Conservation (phyloP, 148 eudicot genomes). For the Salicornia ramosissima region DNA sequence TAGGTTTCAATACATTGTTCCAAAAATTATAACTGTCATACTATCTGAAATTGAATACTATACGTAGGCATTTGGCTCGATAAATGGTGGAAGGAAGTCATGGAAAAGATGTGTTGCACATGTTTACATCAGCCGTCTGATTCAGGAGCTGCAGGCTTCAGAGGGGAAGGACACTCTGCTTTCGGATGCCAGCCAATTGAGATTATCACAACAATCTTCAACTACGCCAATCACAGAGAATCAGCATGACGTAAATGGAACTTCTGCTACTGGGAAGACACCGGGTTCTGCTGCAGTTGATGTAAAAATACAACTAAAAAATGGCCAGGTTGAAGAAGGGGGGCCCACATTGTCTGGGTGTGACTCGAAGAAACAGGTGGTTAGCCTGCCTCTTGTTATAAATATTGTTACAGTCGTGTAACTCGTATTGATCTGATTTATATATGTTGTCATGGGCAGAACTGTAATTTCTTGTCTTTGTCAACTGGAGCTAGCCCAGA, state of each 20-base stretch:
- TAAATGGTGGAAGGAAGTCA: constrained; percentile 25
- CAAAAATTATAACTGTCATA: not conserved
- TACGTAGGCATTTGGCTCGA: constrained; percentile 33
- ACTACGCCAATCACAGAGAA: constrained; percentile 10
- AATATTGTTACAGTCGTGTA: not conserved
- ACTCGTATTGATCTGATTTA: constrained; percentile 12
- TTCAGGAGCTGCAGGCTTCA: constrained; percentile 44
- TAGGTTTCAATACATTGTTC: not conserved
- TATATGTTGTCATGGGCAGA: constrained; percentile 33
- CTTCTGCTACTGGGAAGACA: constrained; percentile 15
- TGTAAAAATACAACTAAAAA: constrained; percentile 28
- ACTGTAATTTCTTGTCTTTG: constrained; percentile 46
- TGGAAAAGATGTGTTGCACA: constrained; percentile 66
- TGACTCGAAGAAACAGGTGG: constrained; percentile 40
- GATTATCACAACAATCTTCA: constrained; percentile 10
- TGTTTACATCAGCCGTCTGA: constrained; percentile 59
- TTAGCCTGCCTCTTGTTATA: not conserved
- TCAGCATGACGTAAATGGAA: constrained; percentile 20
- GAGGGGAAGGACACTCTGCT: constrained; percentile 32
- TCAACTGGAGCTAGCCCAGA: constrained; percentile 33
- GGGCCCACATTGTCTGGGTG: constrained; percentile 26
- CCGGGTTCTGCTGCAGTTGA: constrained; percentile 24
- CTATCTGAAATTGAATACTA: not conserved
- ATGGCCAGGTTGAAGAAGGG: constrained; percentile 33
- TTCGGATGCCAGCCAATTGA: constrained; percentile 24